Evolutionary conservation across 2,329 filamentous ascomycete species (phyloP), one percentile per base, ranked within the genome.

Genomic region (Zymoseptoria crescenta): DNA sequence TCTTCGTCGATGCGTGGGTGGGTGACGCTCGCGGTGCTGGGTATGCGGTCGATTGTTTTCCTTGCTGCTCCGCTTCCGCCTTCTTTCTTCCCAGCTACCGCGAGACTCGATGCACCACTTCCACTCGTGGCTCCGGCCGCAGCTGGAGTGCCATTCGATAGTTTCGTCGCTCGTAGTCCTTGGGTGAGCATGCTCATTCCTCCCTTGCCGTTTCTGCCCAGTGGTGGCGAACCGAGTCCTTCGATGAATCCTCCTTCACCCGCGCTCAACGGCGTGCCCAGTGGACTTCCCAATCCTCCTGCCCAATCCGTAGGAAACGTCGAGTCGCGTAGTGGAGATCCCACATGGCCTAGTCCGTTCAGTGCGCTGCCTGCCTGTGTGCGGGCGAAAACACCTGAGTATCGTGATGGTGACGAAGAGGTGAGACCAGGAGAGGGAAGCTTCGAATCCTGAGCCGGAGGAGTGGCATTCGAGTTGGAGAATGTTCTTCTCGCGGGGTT

Each of bases 301-400:
- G 74, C 51, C 79, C 35, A 69, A 56, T 20, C 70, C 27, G 63
- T 63, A n/a, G 66, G 62, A 49, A 63, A 58, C 9, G 66, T 56
- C 76, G 76, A 52, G 68, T 86, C 85, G 55, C 85, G 83, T 0
- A 87, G 78, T 8, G 85, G 85, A 2, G 85, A 87, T 45, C 85
- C 85, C 51, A 87, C 80, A 67, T 85, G 83, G 51, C 83, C 82
- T 56, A 79, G 19, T 77, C 78, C 59, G 50, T 66, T 54, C 51
- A 62, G 53, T 59, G 70, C 56, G 68, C 75, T 69, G 69, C 64
- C 62, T 30, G 64, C 61, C 16, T 41, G 35, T 16, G 35, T 41
- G 4, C 35, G 4, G 62, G 80, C 80, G 74, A 81, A 87, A 65
- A 81, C 75, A 54, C 79, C 81, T 64, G 80, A 80, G 70, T 86